Base-by-base conservation (phyloP, 768 basidiomycete genomes). In the Kwoniella dendrophila region DNA sequence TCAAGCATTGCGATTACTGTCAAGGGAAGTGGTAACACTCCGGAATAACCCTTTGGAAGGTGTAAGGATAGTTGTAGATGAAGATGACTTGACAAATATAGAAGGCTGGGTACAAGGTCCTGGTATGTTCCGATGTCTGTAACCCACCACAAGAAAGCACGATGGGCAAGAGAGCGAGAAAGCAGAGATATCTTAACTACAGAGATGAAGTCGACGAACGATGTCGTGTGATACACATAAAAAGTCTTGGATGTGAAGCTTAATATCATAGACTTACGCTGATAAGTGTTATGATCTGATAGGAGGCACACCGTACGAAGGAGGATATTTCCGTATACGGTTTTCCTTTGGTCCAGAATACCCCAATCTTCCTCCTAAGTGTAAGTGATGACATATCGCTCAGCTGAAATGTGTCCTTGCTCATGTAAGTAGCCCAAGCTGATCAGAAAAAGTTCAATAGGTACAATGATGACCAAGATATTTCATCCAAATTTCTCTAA, bases 401-500 rank as follows among this genome's bases (percentile, higher is more conserved):
- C 14, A 38, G 53, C 53, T 38, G 16, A 40, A 5, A 55, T 55
- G 4, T 22, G 51, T 41, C 36, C 38, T 8, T 40, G 7, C 33
- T 8, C 27, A 14, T 22, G 18, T 49, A 49, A 24, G 6, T 24
- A 27, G 26, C 24, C n/a, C n/a, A n/a, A 45, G 44, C 44, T 45
- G 44, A 45, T 43, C 12, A 43, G 7, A 5, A 43, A 66, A 48
- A 30, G 33, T 56, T 11, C 32, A 40, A 18, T 68, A 95, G 93
- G 94, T 74, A 88, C 90, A 82, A 89, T 96, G 14, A 60, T 78
- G n/a, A 96, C 94, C 51, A 96, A 95, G 82, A 94, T 98, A 59
- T 97, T 97, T 80, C 94, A 97, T 72, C 94, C 95, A 0, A 98
- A 98, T 71, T 92, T 98, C 40, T 94, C 92, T 0, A 83, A 85